Evolutionary conservation across 257 asterid genomes (phyloP), one percentile per base, ranked within the genome.

Genomic region (Solanum corneliomulleri): DNA sequence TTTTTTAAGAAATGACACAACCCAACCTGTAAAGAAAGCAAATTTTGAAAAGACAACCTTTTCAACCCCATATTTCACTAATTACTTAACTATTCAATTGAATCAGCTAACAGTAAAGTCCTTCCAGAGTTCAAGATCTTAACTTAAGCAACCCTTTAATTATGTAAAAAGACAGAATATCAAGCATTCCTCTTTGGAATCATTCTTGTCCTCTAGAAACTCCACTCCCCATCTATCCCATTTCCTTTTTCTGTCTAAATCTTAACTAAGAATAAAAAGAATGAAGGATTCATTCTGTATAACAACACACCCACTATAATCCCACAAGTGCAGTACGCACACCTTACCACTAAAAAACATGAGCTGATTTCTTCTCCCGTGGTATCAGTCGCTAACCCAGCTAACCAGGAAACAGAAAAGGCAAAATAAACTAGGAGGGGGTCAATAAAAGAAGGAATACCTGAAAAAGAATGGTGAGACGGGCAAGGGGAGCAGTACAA

Each of bases 391-490:
- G 31, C 64, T 56, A 56, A 56, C 7, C 11, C 11, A 56, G n/a
- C 62, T 56, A 56, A 56, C 4, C 14, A 7, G 7, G 0, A 62
- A 15, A 3, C 10, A 74, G 18, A 47, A 27, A 6, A 60, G 33
- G 44, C 0, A 71, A 9, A 70, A 70, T 70, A 70, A 69, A 29
- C 41, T 29, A 14, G 35, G 35, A 66, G 76, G 11, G 76, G 7
- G 45, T 0, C 10, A 80, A 9, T 11, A 13, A 11, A 88, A 13
- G 18, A 80, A 47, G 14, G 11, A 44, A 25, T 35, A 96, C 99
- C 98, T 96, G 99, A 90, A 95, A 96, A 16, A 96, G 97, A 91
- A 95, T 95, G 85, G 98, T 95, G 88, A 96, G 98, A 16, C 98
- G 98, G 86, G 98, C 94, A 15, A 95, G 90, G 71, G 99, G 99